phyloP scores from a whole-genome alignment of 192 early-diverging fungal species.

The Coemansia umbellata region DNA sequence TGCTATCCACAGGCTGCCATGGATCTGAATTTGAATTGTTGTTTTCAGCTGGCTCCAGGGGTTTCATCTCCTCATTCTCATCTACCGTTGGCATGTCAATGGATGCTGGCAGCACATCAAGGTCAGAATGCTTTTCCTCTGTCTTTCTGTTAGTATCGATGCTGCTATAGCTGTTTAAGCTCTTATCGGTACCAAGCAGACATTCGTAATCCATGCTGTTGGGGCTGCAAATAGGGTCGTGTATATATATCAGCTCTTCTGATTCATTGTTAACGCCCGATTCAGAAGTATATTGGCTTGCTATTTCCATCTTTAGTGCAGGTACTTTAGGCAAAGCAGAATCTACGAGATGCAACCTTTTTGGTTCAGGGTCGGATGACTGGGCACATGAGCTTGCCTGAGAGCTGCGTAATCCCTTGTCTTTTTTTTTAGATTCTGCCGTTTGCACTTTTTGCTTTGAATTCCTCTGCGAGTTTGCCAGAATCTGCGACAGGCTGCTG shows the following conservation, averaged over 20 bases:
- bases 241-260: not conserved
- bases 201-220: slow-evolving; percentile 26
- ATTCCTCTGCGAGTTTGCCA: slow-evolving; percentile 7
- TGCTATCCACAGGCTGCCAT: no score
- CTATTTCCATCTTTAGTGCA: no score
- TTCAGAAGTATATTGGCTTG: not conserved
- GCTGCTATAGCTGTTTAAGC: not conserved
- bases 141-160: no score
- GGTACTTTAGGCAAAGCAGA: no score
- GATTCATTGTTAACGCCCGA: not conserved
- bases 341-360: no score
- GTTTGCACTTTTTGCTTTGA: not conserved
- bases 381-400: not conserved
- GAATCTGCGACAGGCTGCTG: slow-evolving; percentile 11
- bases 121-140: no score
- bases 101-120: no score
- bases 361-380: not conserved
- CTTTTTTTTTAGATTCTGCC: not conserved
- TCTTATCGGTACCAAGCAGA: slow-evolving; percentile 24
- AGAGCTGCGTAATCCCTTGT: not conserved
- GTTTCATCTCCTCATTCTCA: no score
- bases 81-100: no score
- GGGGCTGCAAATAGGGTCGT: slow-evolving; percentile 1
- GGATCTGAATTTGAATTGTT: no score
- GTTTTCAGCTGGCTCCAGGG: no score